These are phyloP conservation scores for Wickerhamomyces sp. DNA, from an alignment of 1,139 yeast genomes.

Conservation along the genomic window DNA sequence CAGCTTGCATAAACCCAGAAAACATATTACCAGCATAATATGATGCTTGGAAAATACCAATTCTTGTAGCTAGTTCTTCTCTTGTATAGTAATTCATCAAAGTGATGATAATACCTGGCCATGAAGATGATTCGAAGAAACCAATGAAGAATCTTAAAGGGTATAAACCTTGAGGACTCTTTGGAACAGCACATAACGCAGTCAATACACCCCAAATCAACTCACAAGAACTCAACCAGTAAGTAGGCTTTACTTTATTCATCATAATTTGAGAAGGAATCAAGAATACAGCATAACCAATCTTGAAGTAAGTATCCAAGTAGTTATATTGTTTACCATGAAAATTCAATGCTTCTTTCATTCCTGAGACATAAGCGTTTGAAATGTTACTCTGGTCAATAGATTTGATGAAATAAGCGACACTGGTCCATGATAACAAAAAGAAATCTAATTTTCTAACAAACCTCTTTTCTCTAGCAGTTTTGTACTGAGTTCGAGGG, in stretches of 20 bases:
- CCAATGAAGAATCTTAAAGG: conserved; percentile 32
- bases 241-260: conserved; percentile 35
- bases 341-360: conserved; percentile 56
- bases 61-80: conserved; percentile 27
- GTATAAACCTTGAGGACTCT: conserved; percentile 37
- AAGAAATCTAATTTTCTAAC: conserved; percentile 45
- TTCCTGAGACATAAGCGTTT: conserved; percentile 67
- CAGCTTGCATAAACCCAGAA: conserved; percentile 37
- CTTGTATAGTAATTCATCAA: conserved; percentile 30
- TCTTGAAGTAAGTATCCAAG: conserved; percentile 48
- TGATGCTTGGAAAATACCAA: conserved; percentile 28
- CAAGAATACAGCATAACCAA: conserved; percentile 51
- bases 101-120: conserved; percentile 26
- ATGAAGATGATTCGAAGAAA: conserved; percentile 29
- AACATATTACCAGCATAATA: conserved; percentile 33
- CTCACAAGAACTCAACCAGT: conserved; percentile 37
- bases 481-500: conserved; percentile 7
- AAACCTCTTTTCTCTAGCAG: conserved; percentile 9
- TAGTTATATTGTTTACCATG: conserved; percentile 57
- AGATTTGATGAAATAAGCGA: conserved; percentile 37
- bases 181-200: conserved; percentile 46
- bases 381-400: conserved; percentile 23
- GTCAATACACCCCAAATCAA: conserved; percentile 29
- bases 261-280: conserved; percentile 46
- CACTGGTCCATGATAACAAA: conserved; percentile 32